Conservation (phyloP, 805 yeast species). For the Kazachstania kunashirensis region DNA sequence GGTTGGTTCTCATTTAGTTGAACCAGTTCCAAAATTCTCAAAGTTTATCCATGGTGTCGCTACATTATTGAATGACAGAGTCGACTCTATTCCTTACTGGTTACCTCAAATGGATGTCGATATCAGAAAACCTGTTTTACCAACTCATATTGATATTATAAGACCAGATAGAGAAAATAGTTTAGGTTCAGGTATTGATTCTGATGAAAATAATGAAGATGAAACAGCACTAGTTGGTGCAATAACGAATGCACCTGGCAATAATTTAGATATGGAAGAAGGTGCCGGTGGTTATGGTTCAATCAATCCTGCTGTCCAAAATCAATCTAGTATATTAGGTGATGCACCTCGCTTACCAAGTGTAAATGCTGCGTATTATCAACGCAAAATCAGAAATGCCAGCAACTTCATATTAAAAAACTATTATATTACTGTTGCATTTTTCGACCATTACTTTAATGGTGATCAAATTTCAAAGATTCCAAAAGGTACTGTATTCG, state of each 20-base stretch:
- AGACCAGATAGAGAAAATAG: constrained; percentile 21
- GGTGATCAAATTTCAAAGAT: constrained; percentile 44
- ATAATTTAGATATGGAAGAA: constrained; percentile 63
- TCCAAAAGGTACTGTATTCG: constrained; percentile 56
- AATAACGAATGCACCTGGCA: constrained; percentile 37
- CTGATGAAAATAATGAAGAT: constrained; percentile 26
- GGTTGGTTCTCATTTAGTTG: constrained; percentile 86
- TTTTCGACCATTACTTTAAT: constrained; percentile 39
- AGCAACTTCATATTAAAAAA: constrained; percentile 13
- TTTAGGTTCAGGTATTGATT: constrained; percentile 11
- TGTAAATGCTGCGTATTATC: constrained; percentile 28
- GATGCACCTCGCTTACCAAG: constrained; percentile 7
- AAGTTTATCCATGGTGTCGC: constrained; percentile 97
- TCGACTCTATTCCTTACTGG: constrained; percentile 91
- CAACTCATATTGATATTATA: constrained; percentile 37
- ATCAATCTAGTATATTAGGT: constrained; percentile 5
- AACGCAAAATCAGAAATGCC: constrained; percentile 16
- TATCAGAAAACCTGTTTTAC: constrained; percentile 70
- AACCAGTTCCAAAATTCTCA: constrained; percentile 96
- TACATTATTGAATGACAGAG: constrained; percentile 73
- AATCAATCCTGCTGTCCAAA: constrained; percentile 6
- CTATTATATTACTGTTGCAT: constrained; percentile 16
- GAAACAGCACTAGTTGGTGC: constrained; percentile 26
- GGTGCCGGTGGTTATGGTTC: constrained; percentile 45
- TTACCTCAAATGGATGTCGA: constrained; percentile 94